These are phyloP conservation scores for Starmerella bombi DNA, from an alignment of 805 yeast species.

Conservation along the genomic window DNA sequence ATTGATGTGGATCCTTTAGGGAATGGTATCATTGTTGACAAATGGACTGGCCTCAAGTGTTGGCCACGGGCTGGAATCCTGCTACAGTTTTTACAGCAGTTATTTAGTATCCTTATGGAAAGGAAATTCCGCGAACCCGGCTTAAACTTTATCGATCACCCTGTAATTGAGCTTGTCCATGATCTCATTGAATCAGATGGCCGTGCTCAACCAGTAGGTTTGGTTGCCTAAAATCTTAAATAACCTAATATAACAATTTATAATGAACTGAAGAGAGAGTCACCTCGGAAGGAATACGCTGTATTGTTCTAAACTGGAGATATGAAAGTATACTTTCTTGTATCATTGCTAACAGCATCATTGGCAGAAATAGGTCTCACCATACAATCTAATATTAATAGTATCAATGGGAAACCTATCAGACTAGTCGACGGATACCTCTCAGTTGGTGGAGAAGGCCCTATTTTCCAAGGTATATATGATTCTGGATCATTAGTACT, in stretches of 20 bases:
- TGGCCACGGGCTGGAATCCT: slow-evolving; percentile 92
- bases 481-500: slow-evolving; percentile 10
- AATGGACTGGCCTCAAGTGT: slow-evolving; percentile 81
- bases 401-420: slow-evolving; percentile 12
- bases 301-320: too few species aligned
- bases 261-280: too few species aligned
- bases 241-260: too few species aligned
- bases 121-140: slow-evolving; percentile 42
- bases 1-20: slow-evolving; percentile 47
- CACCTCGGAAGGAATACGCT: too few species aligned
- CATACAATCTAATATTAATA: slow-evolving; percentile 7
- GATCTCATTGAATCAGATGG: slow-evolving; percentile 27
- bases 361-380: slow-evolving; percentile 16
- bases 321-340: too few species aligned
- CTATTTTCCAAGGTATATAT: slow-evolving; percentile 15
- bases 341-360: not conserved
- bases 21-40: slow-evolving; percentile 62
- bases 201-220: slow-evolving; percentile 6
- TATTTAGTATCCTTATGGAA: slow-evolving; percentile 57
- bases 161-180: slow-evolving; percentile 24
- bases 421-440: slow-evolving; percentile 16
- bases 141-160: slow-evolving; percentile 22
- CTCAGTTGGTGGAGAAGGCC: slow-evolving; percentile 12
- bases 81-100: slow-evolving; percentile 50
- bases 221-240: slow-evolving; percentile 6